phyloP scores from a whole-genome alignment of 176 grass and related monocot species.

The Secale cereale region DNA sequence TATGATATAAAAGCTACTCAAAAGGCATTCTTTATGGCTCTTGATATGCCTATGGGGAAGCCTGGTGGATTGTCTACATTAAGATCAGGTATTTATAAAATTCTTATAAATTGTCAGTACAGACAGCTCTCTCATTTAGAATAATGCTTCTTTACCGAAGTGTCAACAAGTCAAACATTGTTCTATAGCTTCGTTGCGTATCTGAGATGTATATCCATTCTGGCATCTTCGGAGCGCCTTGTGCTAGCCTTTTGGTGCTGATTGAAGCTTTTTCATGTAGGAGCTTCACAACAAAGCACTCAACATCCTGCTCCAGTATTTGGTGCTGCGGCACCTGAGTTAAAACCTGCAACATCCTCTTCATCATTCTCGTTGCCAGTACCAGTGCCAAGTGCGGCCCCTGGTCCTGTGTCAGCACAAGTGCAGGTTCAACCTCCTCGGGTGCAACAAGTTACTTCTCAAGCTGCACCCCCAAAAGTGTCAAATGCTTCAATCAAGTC shows the following conservation, averaged over 20 bases:
- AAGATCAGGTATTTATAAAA: constrained; percentile 48
- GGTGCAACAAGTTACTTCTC: constrained; percentile 33
- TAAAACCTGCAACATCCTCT: constrained; percentile 4
- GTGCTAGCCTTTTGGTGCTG: not conserved
- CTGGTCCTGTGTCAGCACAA: constrained; percentile 24
- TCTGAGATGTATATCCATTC: not conserved
- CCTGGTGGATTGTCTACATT: not conserved
- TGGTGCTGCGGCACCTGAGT: constrained; percentile 19
- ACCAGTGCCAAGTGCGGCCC: constrained; percentile 23
- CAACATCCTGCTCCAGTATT: constrained; percentile 30
- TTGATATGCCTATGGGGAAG: constrained; percentile 38
- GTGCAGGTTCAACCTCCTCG: constrained; percentile 22
- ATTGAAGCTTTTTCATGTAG: constrained; percentile 25
- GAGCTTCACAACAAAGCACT: constrained; percentile 20
- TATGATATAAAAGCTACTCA: constrained; percentile 47
- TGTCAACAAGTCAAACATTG: constrained; percentile 1
- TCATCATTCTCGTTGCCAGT: not conserved
- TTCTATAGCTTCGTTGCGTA: not conserved
- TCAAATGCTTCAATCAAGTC: constrained; percentile 46
- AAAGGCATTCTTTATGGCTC: constrained; percentile 54
- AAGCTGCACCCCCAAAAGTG: constrained; percentile 25
- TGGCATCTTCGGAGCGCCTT: not conserved
- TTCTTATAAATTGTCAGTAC: not conserved
- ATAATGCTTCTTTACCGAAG: not conserved
- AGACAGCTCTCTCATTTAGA: not conserved